Base-by-base conservation (phyloP, 164 flowering plant genomes). In the Taxillus chinensis region DNA sequence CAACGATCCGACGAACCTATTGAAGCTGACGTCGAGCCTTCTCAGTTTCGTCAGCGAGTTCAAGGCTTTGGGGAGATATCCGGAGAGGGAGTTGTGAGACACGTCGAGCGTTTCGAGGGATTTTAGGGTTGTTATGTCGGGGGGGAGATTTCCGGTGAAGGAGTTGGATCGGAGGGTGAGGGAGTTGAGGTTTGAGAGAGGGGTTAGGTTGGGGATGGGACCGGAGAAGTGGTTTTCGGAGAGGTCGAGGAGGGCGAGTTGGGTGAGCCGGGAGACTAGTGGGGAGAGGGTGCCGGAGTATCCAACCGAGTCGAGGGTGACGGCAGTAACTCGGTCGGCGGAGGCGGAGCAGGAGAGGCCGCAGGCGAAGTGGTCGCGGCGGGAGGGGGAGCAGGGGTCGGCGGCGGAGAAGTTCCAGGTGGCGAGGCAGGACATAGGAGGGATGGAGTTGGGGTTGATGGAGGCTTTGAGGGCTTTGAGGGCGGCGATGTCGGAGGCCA, bases 21-120 rank as follows among this genome's bases (percentile, higher is more conserved):
- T 92, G 88, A 73, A 87, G 74, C 92, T 87, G 51, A 89, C 78
- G 73, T 92, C 98, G 48, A 92, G 70, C 39, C 78, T 63, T 5
- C 62, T 67, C 61, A 92, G 59, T 41, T 45, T 46, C 3, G 70
- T 10, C 39, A 85, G 70, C 11, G 72, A 68, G 45, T 3, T 50
- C 55, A 84, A 2, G 46, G 76, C 37, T 6, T 39, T 63, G 1
- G 95, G 95, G 39, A 90, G 65, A 2, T 64, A 39, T 52, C 97
- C 95, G 6, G 86, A 15, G 43, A 90, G 70, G 40, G 77, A 74
- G 70, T 90, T 90, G 13, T 63, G 68, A 5, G 98, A 80, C 51
- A 89, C 27, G 67, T 87, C 95, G 2, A 87, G 67, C 9, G 77
- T 40, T 51, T 79, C 46, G 7, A 91, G 85, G 5, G 76, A 70